Conservation (phyloP, 139 green algal species). For the Picochlorum sp. region DNA sequence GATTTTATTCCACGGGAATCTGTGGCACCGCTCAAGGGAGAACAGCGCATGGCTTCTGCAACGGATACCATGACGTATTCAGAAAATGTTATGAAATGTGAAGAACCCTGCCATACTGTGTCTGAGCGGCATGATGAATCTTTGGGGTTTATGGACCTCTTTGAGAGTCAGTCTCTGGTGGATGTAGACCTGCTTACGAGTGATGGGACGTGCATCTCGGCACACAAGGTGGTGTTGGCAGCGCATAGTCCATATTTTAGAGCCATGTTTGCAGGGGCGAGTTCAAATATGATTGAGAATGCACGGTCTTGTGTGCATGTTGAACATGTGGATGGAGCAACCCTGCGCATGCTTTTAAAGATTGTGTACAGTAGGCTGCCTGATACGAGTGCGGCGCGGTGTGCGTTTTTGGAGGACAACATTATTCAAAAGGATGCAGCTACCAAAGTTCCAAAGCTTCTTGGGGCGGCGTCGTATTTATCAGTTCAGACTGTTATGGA, state of each 20-base stretch:
- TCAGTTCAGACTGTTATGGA: slow-evolving; percentile 15
- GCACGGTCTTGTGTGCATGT: slow-evolving; percentile 11
- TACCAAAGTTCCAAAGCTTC: slow-evolving; percentile 5
- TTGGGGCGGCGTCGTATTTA: slow-evolving; percentile 17
- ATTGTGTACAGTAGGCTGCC: slow-evolving; percentile 30
- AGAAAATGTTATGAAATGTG: too few species aligned
- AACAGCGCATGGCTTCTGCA: too few species aligned
- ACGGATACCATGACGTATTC: too few species aligned
- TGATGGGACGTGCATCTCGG: slow-evolving; percentile 15
- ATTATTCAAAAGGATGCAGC: too few species aligned
- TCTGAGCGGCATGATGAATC: background rate
- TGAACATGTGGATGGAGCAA: slow-evolving; percentile 14
- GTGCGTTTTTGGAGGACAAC: background rate
- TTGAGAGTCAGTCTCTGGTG: slow-evolving; percentile 15
- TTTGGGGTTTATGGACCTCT: slow-evolving; percentile 18
- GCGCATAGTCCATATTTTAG: slow-evolving; percentile 36
- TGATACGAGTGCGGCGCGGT: background rate
- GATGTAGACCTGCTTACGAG: slow-evolving; percentile 26
- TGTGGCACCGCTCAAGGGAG: too few species aligned
- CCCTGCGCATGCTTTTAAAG: slow-evolving; percentile 22
- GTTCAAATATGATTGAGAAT: slow-evolving; percentile 24
- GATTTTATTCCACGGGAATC: too few species aligned
- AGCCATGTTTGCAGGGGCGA: slow-evolving; percentile 33
- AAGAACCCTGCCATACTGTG: too few species aligned
- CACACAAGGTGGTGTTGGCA: slow-evolving; percentile 40